Percentiles rank a stretch among this genome's conserved stretches.
Conservation (phyloP, 139 green algal species). For the Asterochloris erici region DNA sequence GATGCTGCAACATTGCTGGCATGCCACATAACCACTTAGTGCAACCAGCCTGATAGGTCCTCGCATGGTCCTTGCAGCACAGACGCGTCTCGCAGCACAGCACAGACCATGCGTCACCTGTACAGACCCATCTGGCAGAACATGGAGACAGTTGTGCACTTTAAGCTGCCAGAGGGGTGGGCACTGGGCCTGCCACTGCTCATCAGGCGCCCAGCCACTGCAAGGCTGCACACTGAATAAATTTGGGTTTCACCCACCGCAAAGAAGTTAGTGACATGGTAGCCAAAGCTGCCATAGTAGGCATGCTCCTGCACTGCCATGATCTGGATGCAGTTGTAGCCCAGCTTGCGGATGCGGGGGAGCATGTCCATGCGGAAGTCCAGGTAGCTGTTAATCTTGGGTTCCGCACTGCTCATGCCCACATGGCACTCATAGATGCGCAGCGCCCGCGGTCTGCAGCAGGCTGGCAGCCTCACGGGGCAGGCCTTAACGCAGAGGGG, state of each 20-base stretch:
- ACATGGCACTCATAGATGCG: slow-evolving; percentile 99
- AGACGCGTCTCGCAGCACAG: too few species aligned
- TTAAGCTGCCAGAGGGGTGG: too few species aligned
- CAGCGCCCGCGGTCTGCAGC: slow-evolving; percentile 66
- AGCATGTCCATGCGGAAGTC: slow-evolving; percentile 93
- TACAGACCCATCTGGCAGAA: too few species aligned
- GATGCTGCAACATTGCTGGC: too few species aligned
- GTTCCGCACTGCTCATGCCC: slow-evolving; percentile 85
- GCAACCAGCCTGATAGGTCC: too few species aligned
- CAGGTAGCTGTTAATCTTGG: slow-evolving; percentile 88
- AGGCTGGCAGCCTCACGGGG: background rate
- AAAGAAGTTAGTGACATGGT: slow-evolving; percentile 99
- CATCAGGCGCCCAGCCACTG: too few species aligned
- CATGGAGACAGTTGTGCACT: too few species aligned
- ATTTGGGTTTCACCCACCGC: slow-evolving; percentile 36
- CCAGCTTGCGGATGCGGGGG: slow-evolving; percentile 87
- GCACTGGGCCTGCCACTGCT: too few species aligned
- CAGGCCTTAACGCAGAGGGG: too few species aligned
- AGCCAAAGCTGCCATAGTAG: slow-evolving; percentile 90
- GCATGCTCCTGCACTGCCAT: slow-evolving; percentile 99
- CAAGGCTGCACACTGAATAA: background rate
- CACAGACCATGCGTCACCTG: too few species aligned
- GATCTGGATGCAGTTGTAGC: slow-evolving; percentile 99
- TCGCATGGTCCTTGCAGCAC: too few species aligned
- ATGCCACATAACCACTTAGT: too few species aligned